A percentile compares a stretch with the other conserved stretches of the same genome.
Conservation (phyloP, 495 filamentous ascomycete genomes). For the Rostrohypoxylon terebratum region DNA sequence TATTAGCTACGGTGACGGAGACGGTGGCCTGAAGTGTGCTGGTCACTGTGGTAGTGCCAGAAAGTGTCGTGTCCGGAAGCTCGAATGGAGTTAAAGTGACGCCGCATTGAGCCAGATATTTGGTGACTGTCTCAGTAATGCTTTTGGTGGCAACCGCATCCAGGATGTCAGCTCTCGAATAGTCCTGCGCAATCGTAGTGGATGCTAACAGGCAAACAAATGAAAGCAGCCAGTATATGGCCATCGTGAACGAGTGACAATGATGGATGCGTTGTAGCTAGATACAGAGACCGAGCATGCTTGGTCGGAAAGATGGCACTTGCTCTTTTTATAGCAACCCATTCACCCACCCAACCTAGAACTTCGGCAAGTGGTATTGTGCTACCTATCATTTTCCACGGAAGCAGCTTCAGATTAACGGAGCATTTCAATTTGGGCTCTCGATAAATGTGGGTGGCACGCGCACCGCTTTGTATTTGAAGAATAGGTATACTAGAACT, state of each 20-base stretch:
- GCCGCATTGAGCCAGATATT: conserved; percentile 39
- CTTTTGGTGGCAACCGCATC: conserved; percentile 35
- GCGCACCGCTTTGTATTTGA: conserved; percentile 21
- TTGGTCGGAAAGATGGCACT: conserved; percentile 17
- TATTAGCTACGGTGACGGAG: conserved; percentile 22
- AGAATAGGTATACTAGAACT: conserved; percentile 18
- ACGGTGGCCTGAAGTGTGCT: conserved; percentile 37
- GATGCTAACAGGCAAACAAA: conserved; percentile 37
- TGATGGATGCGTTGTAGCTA: background rate
- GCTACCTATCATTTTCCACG: background rate
- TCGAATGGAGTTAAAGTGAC: background rate
- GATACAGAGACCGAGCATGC: conserved; percentile 4
- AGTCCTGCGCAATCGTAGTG: conserved; percentile 28
- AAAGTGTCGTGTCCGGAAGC: conserved; percentile 17
- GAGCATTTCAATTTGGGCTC: conserved; percentile 30
- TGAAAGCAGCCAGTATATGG: conserved; percentile 39
- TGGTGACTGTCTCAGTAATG: conserved; percentile 39
- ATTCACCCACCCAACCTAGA: background rate
- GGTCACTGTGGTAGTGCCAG: conserved; percentile 33
- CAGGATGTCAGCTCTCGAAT: conserved; percentile 18
- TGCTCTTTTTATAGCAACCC: conserved; percentile 31
- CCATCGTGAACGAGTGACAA: conserved; percentile 42
- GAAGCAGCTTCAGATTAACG: conserved; percentile 30
- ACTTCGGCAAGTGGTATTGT: conserved; percentile 7
- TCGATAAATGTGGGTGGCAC: conserved; percentile 20